These are phyloP conservation scores for Baudoinia panamericana DNA, from an alignment of 495 filamentous ascomycete species.

Conservation along the genomic window DNA sequence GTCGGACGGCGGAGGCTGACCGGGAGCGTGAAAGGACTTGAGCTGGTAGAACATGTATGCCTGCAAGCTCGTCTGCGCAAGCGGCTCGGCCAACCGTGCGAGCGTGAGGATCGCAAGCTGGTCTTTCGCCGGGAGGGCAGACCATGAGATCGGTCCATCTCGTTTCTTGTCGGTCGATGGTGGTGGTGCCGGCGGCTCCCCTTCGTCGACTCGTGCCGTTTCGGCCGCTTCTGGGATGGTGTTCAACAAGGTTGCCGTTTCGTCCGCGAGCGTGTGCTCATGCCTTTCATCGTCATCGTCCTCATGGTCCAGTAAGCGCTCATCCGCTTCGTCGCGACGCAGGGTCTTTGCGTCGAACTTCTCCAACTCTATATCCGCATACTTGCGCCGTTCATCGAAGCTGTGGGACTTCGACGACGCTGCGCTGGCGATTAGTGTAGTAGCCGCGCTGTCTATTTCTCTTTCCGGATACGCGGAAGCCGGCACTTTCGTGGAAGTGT, in stretches of 20 bases:
- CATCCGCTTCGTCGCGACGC: neutral
- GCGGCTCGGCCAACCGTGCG: conserved; percentile 62
- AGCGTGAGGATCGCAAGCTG: conserved; percentile 64
- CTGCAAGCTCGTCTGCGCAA: conserved; percentile 64
- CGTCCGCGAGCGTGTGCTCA: neutral
- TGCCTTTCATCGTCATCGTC: conserved; percentile 6
- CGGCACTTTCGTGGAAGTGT: too few relatives aligned
- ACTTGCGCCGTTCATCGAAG: conserved; percentile 10
- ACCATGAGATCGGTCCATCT: conserved; percentile 29
- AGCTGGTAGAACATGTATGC: conserved; percentile 48
- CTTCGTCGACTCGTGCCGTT: conserved; percentile 1
- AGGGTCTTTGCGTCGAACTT: conserved; percentile 1
- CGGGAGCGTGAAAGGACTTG: conserved; percentile 33
- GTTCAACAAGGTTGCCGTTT: neutral
- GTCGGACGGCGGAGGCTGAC: conserved; percentile 18
- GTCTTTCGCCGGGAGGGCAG: conserved; percentile 51
- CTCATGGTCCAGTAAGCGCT: neutral
- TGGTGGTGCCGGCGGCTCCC: conserved; percentile 1
- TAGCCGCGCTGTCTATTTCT: conserved; percentile 13
- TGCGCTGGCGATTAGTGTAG: conserved; percentile 7
- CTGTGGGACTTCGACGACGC: conserved; percentile 1
- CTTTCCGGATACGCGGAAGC: neutral
- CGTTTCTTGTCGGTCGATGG: conserved; percentile 10
- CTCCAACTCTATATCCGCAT: conserved; percentile 8
- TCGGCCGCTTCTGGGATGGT: neutral